Base-by-base conservation (phyloP, 2,329 filamentous ascomycete species). In the Aspergillus texensis region DNA sequence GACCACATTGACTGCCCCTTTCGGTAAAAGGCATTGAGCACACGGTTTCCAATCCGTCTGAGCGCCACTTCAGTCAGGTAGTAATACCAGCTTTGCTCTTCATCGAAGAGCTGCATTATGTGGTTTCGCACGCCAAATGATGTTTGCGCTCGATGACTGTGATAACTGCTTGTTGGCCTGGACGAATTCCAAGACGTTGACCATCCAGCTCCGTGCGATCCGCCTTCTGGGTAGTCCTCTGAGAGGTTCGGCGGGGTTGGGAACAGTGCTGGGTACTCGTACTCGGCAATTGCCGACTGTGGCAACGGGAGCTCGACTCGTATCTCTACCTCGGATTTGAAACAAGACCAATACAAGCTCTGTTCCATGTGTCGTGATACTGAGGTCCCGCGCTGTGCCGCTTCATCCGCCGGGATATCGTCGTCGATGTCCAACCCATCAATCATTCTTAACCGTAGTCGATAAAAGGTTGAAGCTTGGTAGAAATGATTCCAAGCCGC, bases 51-150 rank as follows among this genome's bases (percentile, higher is more conserved):
- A 50, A 82, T 79, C 4, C 80, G 74, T 2, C 80, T 70, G 6
- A 79, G 71, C 0, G 80, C 78, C 53, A 82, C 78, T 60, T 82
- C 80, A 1, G 80, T 79, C 8, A 80, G 71, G 58, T 82, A 82
- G 65, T 81, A 81, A 66, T 78, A 81, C 80, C 80, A 81, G 60
- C 76, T 78, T 58, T 78, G 70, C 53, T 79, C 72, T 64, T 79
- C 70, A 39, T 72, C 63, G 32, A 61, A 68, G 6, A 69, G 52
- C 26, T 63, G 57, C 34, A 66, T 62, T 11, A 60, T 60, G 54
- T 66, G 63, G 9, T 54, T 58, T 48, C 63, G 34, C 8, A 62
- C 45, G 5, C 28, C 60, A 11, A 58, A 28, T 32, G 21, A n/a
- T 45, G 34, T 45, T 14, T 19, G 36, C 6, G 21, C 36, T 45